Base-by-base conservation (phyloP, 371 early-diverging fungal species). In the Encephalitozoon cuniculi region DNA sequence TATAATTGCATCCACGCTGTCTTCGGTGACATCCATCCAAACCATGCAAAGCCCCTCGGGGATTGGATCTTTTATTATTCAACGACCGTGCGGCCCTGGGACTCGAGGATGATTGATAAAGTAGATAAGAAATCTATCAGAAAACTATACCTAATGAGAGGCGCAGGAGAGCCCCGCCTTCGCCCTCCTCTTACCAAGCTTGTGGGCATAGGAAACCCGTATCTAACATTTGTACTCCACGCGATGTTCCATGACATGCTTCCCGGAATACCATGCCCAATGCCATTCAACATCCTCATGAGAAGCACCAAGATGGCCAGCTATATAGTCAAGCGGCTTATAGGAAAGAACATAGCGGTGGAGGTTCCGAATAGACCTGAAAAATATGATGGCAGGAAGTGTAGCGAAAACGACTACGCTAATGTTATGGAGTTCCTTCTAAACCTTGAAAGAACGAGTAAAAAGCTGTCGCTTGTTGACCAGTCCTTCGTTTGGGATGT, bases 341-440 rank as follows among this genome's bases (percentile, higher is more conserved):
- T 66, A n/a, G 66, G 66, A 41, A 41, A n/a, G n/a, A 15, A 30
- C 15, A 2, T 41, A 6, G 18, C 6, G 28, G 15, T 37, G 2
- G 59, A 59, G 18, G 18, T 21, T 8, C 15, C 4, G n/a, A 18
- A 28, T 2, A 28, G 15, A 21, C 11, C 55, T 5, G 21, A 9
- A 11, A 21, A 59, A n/a, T 11, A 15, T 43, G 12, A 30, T 26
- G 21, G n/a, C 12, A 28, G 6, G 3, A 44, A 30, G 30, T 66
- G 43, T 23, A 25, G n/a, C n/a, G 39, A 41, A 18, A 66, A 21
- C 6, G 66, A 44, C 6, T 66, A 41, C 21, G n/a, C 39, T 1
- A 32, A 34, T 40, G 9, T 64, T 39, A 30, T 64, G 21, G 64
- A 26, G 39, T 64, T 72, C 52, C 65, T 64, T 28, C 9, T 72